Conservation (phyloP, 495 filamentous ascomycete species). For the Aspergillus panamensis region DNA sequence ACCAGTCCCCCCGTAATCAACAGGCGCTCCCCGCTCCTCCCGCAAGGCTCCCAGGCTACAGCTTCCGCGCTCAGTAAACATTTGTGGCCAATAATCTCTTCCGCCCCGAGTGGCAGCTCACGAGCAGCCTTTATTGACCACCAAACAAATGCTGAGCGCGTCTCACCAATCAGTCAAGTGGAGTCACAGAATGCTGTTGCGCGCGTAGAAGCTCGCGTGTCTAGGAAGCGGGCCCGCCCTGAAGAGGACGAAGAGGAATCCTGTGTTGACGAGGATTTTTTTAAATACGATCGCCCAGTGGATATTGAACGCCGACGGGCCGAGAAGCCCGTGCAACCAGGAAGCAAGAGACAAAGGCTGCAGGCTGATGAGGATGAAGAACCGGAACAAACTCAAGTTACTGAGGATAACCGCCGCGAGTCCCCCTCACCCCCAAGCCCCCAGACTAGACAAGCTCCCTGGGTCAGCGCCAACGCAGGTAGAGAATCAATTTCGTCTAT, state of each 20-base stretch:
- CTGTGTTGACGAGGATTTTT: constrained; percentile 21
- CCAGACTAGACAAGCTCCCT: neutral
- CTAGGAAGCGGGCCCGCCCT: constrained; percentile 18
- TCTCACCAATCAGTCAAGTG: constrained; percentile 30
- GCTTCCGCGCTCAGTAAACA: neutral
- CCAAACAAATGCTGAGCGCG: constrained; percentile 29
- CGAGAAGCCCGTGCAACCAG: constrained; percentile 24
- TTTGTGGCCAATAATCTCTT: neutral
- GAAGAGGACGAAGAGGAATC: constrained; percentile 6
- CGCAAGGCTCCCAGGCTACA: neutral
- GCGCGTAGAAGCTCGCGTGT: constrained; percentile 14
- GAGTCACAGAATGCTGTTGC: constrained; percentile 19
- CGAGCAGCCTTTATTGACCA: constrained; percentile 35
- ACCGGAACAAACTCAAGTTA: neutral
- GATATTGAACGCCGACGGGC: constrained; percentile 19
- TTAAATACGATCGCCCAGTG: constrained; percentile 16
- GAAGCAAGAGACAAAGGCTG: constrained; percentile 15
- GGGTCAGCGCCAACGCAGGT: constrained; percentile 3
- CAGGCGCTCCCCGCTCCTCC: neutral
- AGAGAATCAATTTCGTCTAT: neutral
- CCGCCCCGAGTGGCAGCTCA: constrained; percentile 5
- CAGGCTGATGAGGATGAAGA: neutral
- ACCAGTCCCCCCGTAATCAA: constrained; percentile 18
- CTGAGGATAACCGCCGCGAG: neutral
- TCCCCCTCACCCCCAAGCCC: neutral